These are phyloP conservation scores for Posidonia australis DNA, from an alignment of 106 monocot species.

Conservation along the genomic window DNA sequence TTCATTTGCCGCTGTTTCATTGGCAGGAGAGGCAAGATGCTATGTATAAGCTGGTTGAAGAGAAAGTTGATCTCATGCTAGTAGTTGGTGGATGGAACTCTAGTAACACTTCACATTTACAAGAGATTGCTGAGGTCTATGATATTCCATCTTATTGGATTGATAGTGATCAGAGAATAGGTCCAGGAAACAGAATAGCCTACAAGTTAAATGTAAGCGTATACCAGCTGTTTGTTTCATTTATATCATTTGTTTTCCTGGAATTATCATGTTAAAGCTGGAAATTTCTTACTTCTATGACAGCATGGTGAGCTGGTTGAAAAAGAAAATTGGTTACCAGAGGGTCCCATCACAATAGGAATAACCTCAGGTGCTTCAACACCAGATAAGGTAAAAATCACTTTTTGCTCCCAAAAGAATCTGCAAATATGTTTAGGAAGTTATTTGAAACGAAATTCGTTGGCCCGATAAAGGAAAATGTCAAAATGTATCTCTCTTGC, in stretches of 20 bases:
- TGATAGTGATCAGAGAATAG: conserved; percentile 86
- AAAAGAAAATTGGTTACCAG: conserved; percentile 23
- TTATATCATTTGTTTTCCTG: background rate
- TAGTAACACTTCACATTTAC: conserved; percentile 93
- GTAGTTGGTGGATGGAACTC: conserved; percentile 99
- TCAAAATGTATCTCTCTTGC: too few relatives aligned
- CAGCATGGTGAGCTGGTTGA: conserved; percentile 20
- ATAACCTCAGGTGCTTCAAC: conserved; percentile 24
- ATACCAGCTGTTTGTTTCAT: background rate
- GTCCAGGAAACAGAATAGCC: conserved; percentile 67
- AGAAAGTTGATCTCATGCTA: conserved; percentile 84
- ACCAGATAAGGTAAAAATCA: conserved; percentile 18
- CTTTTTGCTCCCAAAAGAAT: too few relatives aligned
- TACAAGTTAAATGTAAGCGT: conserved; percentile 14
- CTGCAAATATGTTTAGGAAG: too few relatives aligned
- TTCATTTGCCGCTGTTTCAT: background rate
- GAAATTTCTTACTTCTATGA: background rate
- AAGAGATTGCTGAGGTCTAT: conserved; percentile 86
- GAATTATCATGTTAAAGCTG: background rate
- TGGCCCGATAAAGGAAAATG: too few relatives aligned
- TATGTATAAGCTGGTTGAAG: conserved; percentile 92
- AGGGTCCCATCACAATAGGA: conserved; percentile 21
- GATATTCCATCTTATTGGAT: conserved; percentile 97
- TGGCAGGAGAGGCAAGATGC: conserved; percentile 97
- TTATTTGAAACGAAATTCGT: too few relatives aligned